Evolutionary conservation across 192 early-diverging fungal genomes (phyloP).

Genomic region (Gryganskiella cystojenkinii): DNA sequence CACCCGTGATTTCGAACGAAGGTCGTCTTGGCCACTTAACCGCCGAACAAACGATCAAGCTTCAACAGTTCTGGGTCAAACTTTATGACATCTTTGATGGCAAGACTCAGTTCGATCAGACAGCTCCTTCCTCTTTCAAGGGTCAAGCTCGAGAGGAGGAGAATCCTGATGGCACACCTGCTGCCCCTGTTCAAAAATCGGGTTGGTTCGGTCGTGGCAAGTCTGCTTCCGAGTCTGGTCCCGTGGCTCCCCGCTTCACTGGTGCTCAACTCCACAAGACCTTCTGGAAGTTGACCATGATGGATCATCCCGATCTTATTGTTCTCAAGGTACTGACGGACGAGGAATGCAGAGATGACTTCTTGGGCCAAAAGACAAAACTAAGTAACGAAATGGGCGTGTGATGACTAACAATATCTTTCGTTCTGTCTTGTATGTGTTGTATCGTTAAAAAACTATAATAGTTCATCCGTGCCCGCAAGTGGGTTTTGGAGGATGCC

Average conservation of each 20-base stretch:
- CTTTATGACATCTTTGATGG: conserved; percentile 38
- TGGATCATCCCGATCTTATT: conserved; percentile 16
- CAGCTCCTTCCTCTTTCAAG: conserved; percentile 10
- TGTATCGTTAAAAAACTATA: too few species aligned
- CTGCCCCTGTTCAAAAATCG: background rate
- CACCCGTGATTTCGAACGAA: background rate
- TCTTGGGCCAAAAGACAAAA: too few species aligned
- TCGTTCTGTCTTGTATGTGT: too few species aligned
- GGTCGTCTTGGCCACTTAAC: conserved; percentile 13
- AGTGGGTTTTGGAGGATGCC: conserved; percentile 88
- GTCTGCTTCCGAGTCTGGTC: background rate
- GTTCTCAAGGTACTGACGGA: conserved; percentile 21
- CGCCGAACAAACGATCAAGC: conserved; percentile 7
- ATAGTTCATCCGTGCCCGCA: conserved; percentile 89
- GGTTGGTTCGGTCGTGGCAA: conserved; percentile 7
- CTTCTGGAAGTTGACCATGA: conserved; percentile 18
- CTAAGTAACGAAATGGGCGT: background rate
- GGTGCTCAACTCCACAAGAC: background rate
- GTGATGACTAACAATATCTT: too few species aligned
- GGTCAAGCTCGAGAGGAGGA: conserved; percentile 4
- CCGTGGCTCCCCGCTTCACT: conserved; percentile 2
- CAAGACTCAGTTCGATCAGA: conserved; percentile 12
- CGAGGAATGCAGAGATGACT: too few species aligned
- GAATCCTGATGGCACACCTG: background rate
- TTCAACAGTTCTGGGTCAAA: conserved; percentile 8